Conservation (phyloP, 768 basidiomycete genomes). For the Lentinula aciculospora region DNA sequence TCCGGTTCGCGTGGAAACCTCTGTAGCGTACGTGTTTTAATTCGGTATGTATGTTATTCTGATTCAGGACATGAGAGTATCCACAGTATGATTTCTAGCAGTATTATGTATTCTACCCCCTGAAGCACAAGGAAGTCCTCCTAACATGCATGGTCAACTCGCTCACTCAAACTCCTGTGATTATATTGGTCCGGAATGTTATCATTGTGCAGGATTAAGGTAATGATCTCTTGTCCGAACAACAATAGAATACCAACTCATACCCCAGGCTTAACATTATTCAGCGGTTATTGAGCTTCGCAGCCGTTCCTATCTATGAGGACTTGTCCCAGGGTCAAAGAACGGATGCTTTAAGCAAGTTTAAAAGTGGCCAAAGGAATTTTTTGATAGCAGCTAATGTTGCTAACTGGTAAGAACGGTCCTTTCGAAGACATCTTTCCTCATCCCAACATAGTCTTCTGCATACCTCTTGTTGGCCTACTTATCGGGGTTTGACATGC, state of each 20-base stretch:
- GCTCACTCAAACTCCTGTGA: constrained; percentile 27
- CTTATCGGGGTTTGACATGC: constrained; percentile 98
- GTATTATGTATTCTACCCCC: constrained; percentile 58
- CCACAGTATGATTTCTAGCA: constrained; percentile 60
- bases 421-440: too few species aligned
- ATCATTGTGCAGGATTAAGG: too few species aligned
- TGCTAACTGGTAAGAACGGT: too few species aligned
- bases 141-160: constrained; percentile 55
- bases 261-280: constrained; percentile 48
- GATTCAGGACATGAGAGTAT: too few species aligned
- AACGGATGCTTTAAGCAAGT: constrained; percentile 67
- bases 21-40: constrained; percentile 45
- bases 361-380: constrained; percentile 35
- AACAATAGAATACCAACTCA: too few species aligned
- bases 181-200: too few species aligned
- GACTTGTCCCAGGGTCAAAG: constrained; percentile 68
- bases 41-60: too few species aligned
- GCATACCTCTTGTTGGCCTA: constrained; percentile 23
- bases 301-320: constrained; percentile 74
- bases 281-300: constrained; percentile 63
- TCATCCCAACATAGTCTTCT: too few species aligned
- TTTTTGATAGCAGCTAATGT: too few species aligned
- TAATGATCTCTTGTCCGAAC: too few species aligned
- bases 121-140: constrained; percentile 55
- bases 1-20: constrained; percentile 57